Evolutionary conservation across 768 basidiomycete genomes (phyloP), one percentile per base, ranked within the genome.

Genomic region (Lyophyllum atratum): DNA sequence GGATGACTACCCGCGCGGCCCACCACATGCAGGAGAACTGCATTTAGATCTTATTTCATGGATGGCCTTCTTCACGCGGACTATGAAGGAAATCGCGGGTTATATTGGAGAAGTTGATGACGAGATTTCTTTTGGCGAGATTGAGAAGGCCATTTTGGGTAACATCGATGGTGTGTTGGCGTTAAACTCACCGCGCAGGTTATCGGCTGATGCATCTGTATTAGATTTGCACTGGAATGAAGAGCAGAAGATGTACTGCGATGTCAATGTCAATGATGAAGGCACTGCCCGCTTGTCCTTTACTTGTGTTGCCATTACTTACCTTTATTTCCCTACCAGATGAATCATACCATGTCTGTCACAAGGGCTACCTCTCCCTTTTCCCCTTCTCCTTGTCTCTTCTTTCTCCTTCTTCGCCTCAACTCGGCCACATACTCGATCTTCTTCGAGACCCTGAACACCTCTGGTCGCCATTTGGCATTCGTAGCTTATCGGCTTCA

Each of bases 21-120:
- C 87, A 25, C 90, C 95, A 6, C 93, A 95, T 66, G 80, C 86
- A 1, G 95, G 96, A 48, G 95, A 98, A 74, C 77, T 98, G 46
- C 95, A 98, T 70, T 70, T 98, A 56, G 95, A 98, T 72, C 73
- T 98, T 55, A 92, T 95, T 60, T 89, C 90, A 28, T 98, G 95
- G 95, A 93, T 98, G 87, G 95, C 84, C 3, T 97, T 94, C 78
- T 98, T 98, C 73, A 85, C 92, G 31, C 80, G 89, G 61, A 98
- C 95, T 26, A 98, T 98, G 95, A 83, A 80, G 51, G 90, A 90
- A 46, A 90, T 98, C 55, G 89, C 95, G 0, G 86, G 84, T 56
- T 96, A 90, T 68, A 76, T 96, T 15, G 93, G 90, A 1, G 90
- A 96, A 71, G 75, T 70, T n/a, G 93, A 95, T 29, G 95, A 98